These are phyloP conservation scores for Mycena leptocephala DNA, from an alignment of 768 basidiomycete species.

Conservation along the genomic window DNA sequence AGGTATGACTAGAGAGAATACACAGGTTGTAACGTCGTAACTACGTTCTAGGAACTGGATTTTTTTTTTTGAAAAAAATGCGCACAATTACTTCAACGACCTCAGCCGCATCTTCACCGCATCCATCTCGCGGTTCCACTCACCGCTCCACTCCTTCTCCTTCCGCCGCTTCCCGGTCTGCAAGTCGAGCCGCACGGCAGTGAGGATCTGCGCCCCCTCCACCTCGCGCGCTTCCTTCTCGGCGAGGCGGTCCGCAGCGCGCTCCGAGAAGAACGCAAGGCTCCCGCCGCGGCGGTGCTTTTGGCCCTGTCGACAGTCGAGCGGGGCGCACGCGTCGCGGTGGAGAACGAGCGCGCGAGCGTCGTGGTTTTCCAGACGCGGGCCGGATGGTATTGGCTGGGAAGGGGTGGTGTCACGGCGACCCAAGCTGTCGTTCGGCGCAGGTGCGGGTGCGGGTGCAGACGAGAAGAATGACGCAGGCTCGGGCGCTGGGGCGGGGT, in stretches of 20 bases:
- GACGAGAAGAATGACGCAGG: background rate
- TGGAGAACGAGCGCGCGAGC: slow-evolving; percentile 12
- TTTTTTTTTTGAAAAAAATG: too few relatives aligned
- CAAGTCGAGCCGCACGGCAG: background rate
- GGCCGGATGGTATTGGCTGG: background rate
- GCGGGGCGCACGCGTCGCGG: background rate
- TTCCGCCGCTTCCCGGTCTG: slow-evolving; percentile 14
- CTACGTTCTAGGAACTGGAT: too few relatives aligned
- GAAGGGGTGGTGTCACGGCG: too few relatives aligned
- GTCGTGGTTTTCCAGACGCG: background rate
- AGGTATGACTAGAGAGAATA: too few relatives aligned
- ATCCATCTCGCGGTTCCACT: slow-evolving; percentile 32
- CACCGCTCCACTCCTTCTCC: slow-evolving; percentile 35
- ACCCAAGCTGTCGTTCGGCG: too few relatives aligned
- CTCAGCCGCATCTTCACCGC: slow-evolving; percentile 15
- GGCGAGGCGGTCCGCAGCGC: too few relatives aligned
- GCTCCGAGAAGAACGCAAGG: background rate
- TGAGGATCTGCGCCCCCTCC: background rate
- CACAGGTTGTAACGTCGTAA: too few relatives aligned
- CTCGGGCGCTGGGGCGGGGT: background rate
- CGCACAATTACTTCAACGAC: slow-evolving; percentile 1
- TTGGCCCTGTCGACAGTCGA: background rate
- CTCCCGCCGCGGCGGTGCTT: background rate
- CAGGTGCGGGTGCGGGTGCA: background rate
- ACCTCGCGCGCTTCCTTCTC: background rate